Conservation (phyloP, 768 basidiomycete species). For the Strobilomyces echinocephalus region DNA sequence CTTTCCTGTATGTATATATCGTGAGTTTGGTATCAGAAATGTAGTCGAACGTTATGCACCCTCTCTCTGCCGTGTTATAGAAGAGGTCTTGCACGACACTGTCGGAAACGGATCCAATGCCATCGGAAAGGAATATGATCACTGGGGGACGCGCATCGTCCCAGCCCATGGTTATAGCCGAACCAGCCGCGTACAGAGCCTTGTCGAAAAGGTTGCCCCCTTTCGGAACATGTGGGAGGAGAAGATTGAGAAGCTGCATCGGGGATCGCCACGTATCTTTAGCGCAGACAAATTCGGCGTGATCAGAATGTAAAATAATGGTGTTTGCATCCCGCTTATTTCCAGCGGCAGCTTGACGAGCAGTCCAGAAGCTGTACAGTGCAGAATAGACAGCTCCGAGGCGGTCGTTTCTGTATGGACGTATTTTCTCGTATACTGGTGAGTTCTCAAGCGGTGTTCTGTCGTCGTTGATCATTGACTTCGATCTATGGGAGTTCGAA, state of each 20-base stretch:
- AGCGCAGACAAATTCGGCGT: slow-evolving; percentile 25
- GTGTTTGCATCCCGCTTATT: slow-evolving; percentile 49
- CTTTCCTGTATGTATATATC: slow-evolving; percentile 37
- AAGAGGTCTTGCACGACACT: slow-evolving; percentile 34
- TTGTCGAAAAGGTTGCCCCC: slow-evolving; percentile 41
- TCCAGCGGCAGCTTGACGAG: slow-evolving; percentile 38
- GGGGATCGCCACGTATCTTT: slow-evolving; percentile 46
- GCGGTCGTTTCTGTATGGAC: slow-evolving; percentile 38
- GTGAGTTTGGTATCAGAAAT: background rate
- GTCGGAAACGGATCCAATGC: slow-evolving; percentile 38
- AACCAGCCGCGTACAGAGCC: slow-evolving; percentile 37
- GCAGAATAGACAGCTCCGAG: slow-evolving; percentile 55
- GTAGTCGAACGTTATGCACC: slow-evolving; percentile 29
- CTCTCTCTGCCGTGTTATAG: slow-evolving; percentile 32
- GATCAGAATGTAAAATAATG: slow-evolving; percentile 42
- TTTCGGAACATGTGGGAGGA: slow-evolving; percentile 32
- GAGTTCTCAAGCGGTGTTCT: slow-evolving; percentile 37
- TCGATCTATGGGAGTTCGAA: slow-evolving; percentile 45
- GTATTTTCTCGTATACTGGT: slow-evolving; percentile 31
- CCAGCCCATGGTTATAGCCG: slow-evolving; percentile 42
- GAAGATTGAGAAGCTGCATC: slow-evolving; percentile 37
- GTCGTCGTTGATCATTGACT: slow-evolving; percentile 44
- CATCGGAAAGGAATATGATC: slow-evolving; percentile 58
- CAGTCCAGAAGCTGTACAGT: slow-evolving; percentile 49
- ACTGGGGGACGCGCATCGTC: slow-evolving; percentile 43